These are phyloP conservation scores for Pseudogymnoascus sp. DNA, from an alignment of 2,329 filamentous ascomycete genomes.

Conservation along the genomic window DNA sequence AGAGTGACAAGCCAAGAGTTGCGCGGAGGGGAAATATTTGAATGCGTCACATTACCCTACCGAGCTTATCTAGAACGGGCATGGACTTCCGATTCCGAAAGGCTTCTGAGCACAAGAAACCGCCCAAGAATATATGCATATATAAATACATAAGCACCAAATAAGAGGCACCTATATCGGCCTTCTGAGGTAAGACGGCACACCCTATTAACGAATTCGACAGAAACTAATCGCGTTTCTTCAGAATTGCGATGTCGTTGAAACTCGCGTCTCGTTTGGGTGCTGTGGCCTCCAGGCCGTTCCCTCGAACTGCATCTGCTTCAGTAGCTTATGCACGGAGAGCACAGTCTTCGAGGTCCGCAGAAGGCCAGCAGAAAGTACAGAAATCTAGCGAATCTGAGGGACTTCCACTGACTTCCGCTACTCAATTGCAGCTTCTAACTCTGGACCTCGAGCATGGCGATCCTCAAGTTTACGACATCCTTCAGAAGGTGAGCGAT, in stretches of 20 bases:
- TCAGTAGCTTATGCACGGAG: constrained; percentile 6
- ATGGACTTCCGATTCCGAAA: constrained; percentile 8
- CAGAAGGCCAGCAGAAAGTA: constrained; percentile 55
- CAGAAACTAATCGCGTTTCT: constrained; percentile 6
- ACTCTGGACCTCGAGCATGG: constrained; percentile 72
- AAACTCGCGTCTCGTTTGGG: constrained; percentile 8
- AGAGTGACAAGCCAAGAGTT: constrained; percentile 6
- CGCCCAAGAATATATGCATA: neutral
- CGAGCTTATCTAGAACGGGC: constrained; percentile 5
- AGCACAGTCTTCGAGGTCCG: constrained; percentile 17
- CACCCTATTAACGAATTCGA: constrained; percentile 4
- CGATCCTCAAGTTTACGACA: constrained; percentile 79
- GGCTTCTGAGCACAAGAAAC: constrained; percentile 2
- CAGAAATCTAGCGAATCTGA: constrained; percentile 4
- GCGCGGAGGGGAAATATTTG: constrained; percentile 6
- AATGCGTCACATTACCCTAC: constrained; percentile 8
- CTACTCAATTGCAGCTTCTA: constrained; percentile 54
- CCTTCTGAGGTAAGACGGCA: constrained; percentile 8
- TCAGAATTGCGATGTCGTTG: constrained; percentile 5
- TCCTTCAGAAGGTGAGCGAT: constrained; percentile 72
- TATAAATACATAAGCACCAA: constrained; percentile 4
- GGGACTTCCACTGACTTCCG: constrained; percentile 16
- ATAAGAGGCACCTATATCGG: constrained; percentile 6
- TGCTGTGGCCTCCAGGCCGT: constrained; percentile 4
- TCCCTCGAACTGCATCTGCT: constrained; percentile 5